Base-by-base conservation (phyloP, 2,329 filamentous ascomycete genomes). In the Cladosporium velox region DNA sequence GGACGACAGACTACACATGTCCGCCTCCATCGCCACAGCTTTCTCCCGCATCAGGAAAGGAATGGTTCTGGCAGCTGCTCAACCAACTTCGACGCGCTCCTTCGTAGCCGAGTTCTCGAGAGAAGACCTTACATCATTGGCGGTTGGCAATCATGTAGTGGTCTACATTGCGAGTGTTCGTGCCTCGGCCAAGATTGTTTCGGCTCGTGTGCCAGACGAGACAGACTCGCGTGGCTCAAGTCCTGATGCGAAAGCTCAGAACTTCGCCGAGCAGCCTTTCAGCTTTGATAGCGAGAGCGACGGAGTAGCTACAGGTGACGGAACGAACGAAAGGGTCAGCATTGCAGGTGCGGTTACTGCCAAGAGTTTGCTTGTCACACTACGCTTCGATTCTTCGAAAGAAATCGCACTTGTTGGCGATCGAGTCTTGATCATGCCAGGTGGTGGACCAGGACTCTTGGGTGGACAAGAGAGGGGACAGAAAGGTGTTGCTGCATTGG, bases 151-250 rank as follows among this genome's bases (percentile, higher is more conserved):
- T 49, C 82, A 90, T 38, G 88, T 93, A 5, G 93, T 96, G 34
- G 86, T 94, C 0, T 98, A 97, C 74, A 87, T 93, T 49, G 92
- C 92, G 21, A 97, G 93, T 74, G 89, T 98, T 15, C 86, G 94
- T 10, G 90, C 93, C 1, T 88, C 91, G 0, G 93, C 92, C 0
- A 89, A 90, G 67, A 87, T 98, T 1, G 76, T 90, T 10, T 77
- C 76, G 5, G 75, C 76, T n/a, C 67, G 74, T 12, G 71, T 70
- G 26, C 74, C 76, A 5, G 76, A 78, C 52, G 68, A 68, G 15
- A 67, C 71, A 41, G n/a, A 52, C 30, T 26, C 28, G 78, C 15
- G 70, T 72, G 8, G 18, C 68, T 1, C 26, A 24, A 34, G 34
- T 11, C 49, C 90, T 26, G 73, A 70, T 26, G 69, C 57, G 65